Percentiles rank a stretch among this genome's conserved stretches.
Conservation (phyloP, 1,139 yeast genomes). For the Saccharomyces hybrid region DNA sequence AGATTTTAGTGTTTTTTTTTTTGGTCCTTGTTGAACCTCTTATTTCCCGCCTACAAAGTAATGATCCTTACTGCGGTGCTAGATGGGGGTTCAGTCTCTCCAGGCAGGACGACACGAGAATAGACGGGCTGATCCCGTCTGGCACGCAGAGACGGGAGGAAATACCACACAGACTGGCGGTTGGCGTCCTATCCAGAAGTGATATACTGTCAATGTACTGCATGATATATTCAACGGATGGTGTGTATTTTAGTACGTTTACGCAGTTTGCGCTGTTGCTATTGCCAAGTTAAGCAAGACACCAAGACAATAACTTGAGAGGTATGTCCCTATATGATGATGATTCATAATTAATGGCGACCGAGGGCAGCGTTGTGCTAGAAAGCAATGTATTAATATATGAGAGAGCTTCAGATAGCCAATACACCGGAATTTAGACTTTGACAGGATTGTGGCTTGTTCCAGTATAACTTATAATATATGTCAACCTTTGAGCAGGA, state of each 20-base stretch:
- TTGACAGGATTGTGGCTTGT: background rate
- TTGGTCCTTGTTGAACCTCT: background rate
- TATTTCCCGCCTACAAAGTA: background rate
- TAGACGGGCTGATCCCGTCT: background rate
- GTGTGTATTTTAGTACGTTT: background rate
- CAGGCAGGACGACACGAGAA: background rate
- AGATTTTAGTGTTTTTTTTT: background rate
- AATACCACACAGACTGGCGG: background rate
- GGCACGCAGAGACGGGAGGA: background rate
- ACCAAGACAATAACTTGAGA: conserved; percentile 1
- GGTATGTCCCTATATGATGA: background rate
- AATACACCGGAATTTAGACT: background rate
- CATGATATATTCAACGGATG: background rate
- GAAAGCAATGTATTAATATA: background rate
- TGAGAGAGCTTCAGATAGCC: background rate
- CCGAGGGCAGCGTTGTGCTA: background rate
- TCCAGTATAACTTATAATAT: background rate
- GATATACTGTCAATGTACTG: background rate
- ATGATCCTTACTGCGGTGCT: background rate
- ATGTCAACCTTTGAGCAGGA: background rate
- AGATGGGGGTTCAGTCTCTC: background rate
- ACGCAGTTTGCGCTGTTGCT: background rate
- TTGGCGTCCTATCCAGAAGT: background rate
- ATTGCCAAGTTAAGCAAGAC: background rate
- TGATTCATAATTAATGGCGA: background rate